phyloP scores from a whole-genome alignment of 2,329 filamentous ascomycete species.

The Fusarium caatingaense region DNA sequence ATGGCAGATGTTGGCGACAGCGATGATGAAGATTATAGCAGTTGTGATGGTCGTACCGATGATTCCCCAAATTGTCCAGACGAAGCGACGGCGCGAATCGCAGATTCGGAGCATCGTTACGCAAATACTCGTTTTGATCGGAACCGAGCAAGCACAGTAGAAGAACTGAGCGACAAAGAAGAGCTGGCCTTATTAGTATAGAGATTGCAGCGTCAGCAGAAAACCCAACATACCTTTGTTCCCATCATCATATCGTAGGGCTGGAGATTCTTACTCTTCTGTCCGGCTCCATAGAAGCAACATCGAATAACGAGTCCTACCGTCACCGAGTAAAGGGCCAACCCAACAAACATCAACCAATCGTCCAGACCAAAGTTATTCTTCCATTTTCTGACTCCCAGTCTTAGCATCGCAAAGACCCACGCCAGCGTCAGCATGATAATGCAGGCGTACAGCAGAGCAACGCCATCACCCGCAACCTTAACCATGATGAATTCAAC shows the following conservation, averaged over 20 bases:
- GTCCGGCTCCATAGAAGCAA: constrained; percentile 35
- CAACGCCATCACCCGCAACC: constrained; percentile 29
- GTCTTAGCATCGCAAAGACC: constrained; percentile 8
- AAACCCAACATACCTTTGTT: constrained; percentile 21
- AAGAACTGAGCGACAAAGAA: constrained; percentile 41
- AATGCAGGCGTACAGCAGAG: constrained; percentile 32
- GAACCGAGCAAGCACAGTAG: constrained; percentile 36
- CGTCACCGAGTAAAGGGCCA: constrained; percentile 36
- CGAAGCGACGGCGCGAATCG: constrained; percentile 25
- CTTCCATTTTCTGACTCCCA: constrained; percentile 32
- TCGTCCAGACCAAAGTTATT: constrained; percentile 37
- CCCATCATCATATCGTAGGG: constrained; percentile 19
- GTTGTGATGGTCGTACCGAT: constrained; percentile 22
- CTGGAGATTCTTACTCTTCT: constrained; percentile 1
- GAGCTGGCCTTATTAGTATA: constrained; percentile 6
- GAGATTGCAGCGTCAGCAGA: fast-evolving
- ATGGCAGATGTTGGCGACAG: constrained; percentile 40
- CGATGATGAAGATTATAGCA: constrained; percentile 38
- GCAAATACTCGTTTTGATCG: constrained; percentile 47
- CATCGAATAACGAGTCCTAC: constrained; percentile 32
- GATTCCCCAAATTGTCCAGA: constrained; percentile 29
- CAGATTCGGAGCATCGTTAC: constrained; percentile 47
- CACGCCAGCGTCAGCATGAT: constrained; percentile 32
- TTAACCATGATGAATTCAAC: constrained; percentile 11
- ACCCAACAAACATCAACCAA: constrained; percentile 37